Conservation (phyloP, 2,329 filamentous ascomycete species). For the Alternaria triticina region DNA sequence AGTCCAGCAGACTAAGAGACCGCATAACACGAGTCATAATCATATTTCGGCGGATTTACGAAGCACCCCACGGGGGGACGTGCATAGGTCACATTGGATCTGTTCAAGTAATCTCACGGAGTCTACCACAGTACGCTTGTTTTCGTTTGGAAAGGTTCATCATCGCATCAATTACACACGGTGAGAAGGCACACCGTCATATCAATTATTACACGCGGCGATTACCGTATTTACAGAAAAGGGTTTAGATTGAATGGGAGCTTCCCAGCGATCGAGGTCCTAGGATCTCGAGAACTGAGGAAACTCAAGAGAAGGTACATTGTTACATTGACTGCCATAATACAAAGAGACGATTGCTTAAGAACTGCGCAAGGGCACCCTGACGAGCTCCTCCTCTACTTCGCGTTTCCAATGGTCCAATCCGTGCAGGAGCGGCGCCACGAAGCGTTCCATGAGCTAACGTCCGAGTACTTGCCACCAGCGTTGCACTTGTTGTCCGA, state of each 20-base stretch:
- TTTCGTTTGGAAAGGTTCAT: background rate
- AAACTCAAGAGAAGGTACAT: background rate
- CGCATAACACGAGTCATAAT: background rate
- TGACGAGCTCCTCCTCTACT: background rate
- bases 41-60: background rate
- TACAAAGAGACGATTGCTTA: background rate
- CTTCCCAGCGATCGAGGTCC: background rate
- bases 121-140: background rate
- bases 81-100: background rate
- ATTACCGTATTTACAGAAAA: background rate
- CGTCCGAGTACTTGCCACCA: constrained; percentile 8
- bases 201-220: background rate
- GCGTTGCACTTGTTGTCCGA: constrained; percentile 1
- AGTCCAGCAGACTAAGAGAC: background rate
- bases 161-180: background rate
- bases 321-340: background rate
- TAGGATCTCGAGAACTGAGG: background rate
- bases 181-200: background rate
- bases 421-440: background rate
- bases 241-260: background rate
- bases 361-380: background rate
- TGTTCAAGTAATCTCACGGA: background rate
- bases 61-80: background rate
- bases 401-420: background rate
- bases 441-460: background rate